phyloP scores from a whole-genome alignment of 441 rosid genomes.

The Adansonia gregorii region DNA sequence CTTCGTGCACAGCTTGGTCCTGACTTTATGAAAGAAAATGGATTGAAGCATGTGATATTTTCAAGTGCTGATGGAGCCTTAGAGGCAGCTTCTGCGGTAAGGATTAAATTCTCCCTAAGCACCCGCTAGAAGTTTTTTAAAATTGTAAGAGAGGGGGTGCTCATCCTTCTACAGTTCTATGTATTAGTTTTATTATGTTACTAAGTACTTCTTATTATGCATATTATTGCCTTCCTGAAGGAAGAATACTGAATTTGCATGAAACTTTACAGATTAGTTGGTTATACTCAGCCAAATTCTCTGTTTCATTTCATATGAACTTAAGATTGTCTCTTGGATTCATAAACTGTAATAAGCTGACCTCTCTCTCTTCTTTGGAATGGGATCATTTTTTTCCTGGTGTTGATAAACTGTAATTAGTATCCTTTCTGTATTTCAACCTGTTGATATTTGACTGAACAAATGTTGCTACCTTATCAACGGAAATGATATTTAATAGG shows the following conservation, averaged over 20 bases:
- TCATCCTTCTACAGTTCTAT: neutral
- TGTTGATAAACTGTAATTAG: neutral
- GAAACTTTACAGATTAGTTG: neutral
- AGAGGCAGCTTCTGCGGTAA: conserved; percentile 98
- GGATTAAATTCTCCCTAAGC: conserved; percentile 25
- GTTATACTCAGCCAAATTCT: neutral
- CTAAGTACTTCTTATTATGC: neutral
- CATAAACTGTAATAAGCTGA: neutral
- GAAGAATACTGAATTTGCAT: neutral
- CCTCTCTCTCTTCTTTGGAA: neutral
- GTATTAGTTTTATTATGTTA: neutral
- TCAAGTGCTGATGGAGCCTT: conserved; percentile 96
- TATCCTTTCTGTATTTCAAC: neutral
- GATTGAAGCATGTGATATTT: conserved; percentile 74
- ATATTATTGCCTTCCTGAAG: conserved; percentile 14
- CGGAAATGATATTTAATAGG: neutral
- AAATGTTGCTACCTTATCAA: neutral
- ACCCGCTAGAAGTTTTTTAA: neutral
- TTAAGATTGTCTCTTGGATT: neutral
- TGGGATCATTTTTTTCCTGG: neutral
- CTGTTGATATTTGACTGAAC: neutral
- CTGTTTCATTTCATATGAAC: neutral
- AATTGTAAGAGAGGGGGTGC: neutral
- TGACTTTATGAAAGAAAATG: conserved; percentile 81
- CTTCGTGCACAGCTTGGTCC: conserved; percentile 71